Conservation (phyloP, 2,329 filamentous ascomycete genomes). For the Colletotrichum lentis region DNA sequence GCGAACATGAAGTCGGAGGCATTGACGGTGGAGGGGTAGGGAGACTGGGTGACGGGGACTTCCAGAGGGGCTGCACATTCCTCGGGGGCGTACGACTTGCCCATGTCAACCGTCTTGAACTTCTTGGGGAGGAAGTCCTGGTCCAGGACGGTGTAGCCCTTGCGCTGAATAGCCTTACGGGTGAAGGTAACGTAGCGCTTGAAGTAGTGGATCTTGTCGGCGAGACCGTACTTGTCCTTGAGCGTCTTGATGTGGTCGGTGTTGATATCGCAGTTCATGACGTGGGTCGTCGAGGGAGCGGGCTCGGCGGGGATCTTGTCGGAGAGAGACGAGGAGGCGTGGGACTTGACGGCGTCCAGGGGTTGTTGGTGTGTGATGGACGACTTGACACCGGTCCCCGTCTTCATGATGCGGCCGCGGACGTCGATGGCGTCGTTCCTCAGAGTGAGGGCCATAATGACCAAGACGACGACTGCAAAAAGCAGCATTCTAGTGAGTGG, state of each 20-base stretch:
- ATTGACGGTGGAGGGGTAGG: slow-evolving; percentile 60
- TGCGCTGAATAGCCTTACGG: slow-evolving; percentile 58
- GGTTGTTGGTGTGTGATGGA: slow-evolving; percentile 44
- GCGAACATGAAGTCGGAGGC: slow-evolving; percentile 67
- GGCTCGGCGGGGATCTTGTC: slow-evolving; percentile 44
- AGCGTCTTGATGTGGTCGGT: slow-evolving; percentile 55
- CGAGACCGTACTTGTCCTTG: slow-evolving; percentile 57
- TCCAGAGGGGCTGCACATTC: slow-evolving; percentile 60
- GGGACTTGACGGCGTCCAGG: slow-evolving; percentile 38
- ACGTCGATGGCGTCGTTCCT: slow-evolving; percentile 53
- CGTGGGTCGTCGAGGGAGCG: slow-evolving; percentile 41
- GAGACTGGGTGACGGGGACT: slow-evolving; percentile 60
- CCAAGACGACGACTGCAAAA: slow-evolving; percentile 53
- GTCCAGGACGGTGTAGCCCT: slow-evolving; percentile 60
- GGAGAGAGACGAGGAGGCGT: slow-evolving; percentile 38
- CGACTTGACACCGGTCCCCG: slow-evolving; percentile 49
- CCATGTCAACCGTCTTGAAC: slow-evolving; percentile 59
- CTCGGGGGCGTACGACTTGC: slow-evolving; percentile 52
- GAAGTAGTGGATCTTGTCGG: slow-evolving; percentile 62
- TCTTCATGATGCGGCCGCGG: slow-evolving; percentile 52
- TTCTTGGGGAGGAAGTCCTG: slow-evolving; percentile 57
- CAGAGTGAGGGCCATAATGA: slow-evolving; percentile 54
- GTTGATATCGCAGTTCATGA: slow-evolving; percentile 62
- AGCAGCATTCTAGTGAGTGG: slow-evolving; percentile 56
- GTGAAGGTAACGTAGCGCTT: slow-evolving; percentile 64